Evolutionary conservation across 192 early-diverging fungal species (phyloP).

Genomic region (Piromyces sp.): DNA sequence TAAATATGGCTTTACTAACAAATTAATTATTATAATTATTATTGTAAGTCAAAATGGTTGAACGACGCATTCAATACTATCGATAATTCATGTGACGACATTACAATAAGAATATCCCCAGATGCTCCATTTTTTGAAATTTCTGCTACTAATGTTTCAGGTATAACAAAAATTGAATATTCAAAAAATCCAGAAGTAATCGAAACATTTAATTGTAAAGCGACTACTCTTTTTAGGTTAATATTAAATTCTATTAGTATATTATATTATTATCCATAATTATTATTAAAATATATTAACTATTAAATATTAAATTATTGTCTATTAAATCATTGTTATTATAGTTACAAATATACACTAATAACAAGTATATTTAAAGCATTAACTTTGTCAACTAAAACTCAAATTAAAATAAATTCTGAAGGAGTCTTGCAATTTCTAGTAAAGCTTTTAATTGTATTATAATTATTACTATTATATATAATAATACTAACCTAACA

Average conservation of each 20-base stretch:
- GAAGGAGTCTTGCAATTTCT: background rate
- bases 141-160: background rate
- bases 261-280: too few species aligned
- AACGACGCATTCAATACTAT: background rate
- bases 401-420: background rate
- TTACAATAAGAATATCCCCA: background rate
- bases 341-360: background rate
- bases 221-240: background rate
- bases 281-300: too few species aligned
- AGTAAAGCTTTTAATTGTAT: background rate
- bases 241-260: too few species aligned
- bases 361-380: background rate
- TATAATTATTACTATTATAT: too few species aligned
- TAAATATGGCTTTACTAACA: too few species aligned
- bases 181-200: background rate
- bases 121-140: background rate
- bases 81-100: background rate
- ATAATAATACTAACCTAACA: background rate
- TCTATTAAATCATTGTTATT: too few species aligned
- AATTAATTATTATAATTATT: too few species aligned
- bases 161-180: background rate
- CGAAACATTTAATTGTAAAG: background rate
- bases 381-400: background rate
- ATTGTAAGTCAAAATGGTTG: background rate
- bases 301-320: too few species aligned